phyloP scores from a whole-genome alignment of 331 rosid genomes.

The Dryas integrifolia region DNA sequence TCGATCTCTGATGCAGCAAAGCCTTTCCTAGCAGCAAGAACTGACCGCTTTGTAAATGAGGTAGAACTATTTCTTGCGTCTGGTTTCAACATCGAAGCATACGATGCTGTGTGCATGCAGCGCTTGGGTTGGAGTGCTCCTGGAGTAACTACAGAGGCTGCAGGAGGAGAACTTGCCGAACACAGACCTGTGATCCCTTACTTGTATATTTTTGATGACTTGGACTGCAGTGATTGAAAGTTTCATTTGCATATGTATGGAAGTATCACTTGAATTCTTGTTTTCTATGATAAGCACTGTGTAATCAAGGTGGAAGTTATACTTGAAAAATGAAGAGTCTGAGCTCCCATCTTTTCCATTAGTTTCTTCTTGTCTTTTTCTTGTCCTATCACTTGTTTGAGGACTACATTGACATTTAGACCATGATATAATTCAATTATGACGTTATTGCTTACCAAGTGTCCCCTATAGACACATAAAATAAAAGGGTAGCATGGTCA shows the following conservation, averaged over 20 bases:
- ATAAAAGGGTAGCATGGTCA: too few relatives aligned
- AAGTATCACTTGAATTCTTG: background rate
- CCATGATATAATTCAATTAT: background rate
- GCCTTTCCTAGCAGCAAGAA: conserved; percentile 63
- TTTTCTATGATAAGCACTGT: background rate
- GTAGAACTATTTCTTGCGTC: conserved; percentile 86
- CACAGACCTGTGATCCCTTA: conserved; percentile 57
- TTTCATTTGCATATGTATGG: background rate
- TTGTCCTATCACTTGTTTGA: background rate
- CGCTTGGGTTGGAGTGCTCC: conserved; percentile 75
- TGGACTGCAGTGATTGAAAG: conserved; percentile 55
- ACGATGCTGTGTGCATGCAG: conserved; percentile 77
- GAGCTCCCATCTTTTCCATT: background rate
- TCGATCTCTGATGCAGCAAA: conserved; percentile 55
- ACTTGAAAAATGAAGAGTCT: background rate
- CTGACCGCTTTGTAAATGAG: conserved; percentile 63
- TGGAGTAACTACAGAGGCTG: conserved; percentile 38
- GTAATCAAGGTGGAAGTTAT: background rate
- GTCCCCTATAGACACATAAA: too few relatives aligned
- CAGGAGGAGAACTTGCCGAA: conserved; percentile 33
- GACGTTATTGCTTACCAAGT: too few relatives aligned
- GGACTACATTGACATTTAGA: too few relatives aligned
- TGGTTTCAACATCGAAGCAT: conserved; percentile 78
- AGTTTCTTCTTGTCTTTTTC: background rate
- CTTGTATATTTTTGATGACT: conserved; percentile 60